Evolutionary conservation across 108 stramenopile genomes (phyloP).

Genomic region (Bacterosira constricta): DNA sequence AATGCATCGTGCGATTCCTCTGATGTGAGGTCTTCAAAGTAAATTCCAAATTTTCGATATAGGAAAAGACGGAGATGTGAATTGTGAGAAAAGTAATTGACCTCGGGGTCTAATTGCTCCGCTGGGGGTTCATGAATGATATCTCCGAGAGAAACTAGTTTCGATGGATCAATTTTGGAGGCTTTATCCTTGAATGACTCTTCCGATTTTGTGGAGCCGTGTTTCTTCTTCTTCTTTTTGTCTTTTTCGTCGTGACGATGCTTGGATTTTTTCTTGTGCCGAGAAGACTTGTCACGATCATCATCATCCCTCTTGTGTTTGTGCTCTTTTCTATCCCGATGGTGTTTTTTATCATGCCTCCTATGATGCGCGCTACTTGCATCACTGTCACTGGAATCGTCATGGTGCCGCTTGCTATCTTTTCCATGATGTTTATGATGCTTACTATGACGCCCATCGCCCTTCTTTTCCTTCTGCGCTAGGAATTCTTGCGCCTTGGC

Average conservation of each 20-base stretch:
- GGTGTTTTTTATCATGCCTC: background rate
- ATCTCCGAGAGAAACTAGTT: constrained; percentile 35
- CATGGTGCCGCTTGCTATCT: background rate
- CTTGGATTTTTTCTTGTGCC: constrained; percentile 23
- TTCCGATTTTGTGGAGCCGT: constrained; percentile 13
- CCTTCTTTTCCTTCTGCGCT: constrained; percentile 21
- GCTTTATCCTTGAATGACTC: constrained; percentile 26
- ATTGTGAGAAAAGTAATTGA: constrained; percentile 79
- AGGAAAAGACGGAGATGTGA: constrained; percentile 78
- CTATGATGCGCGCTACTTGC: background rate
- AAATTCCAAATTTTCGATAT: constrained; percentile 64
- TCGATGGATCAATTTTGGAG: constrained; percentile 43
- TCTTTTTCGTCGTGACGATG: constrained; percentile 18
- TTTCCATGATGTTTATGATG: background rate
- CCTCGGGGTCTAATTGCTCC: constrained; percentile 58
- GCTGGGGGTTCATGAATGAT: constrained; percentile 19
- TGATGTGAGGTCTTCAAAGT: constrained; percentile 75
- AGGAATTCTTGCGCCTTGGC: constrained; percentile 44
- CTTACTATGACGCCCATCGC: constrained; percentile 5
- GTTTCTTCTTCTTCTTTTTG: constrained; percentile 9
- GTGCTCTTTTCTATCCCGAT: background rate
- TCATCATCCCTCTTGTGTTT: constrained; percentile 11
- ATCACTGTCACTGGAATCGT: constrained; percentile 1
- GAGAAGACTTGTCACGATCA: background rate
- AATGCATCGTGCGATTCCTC: constrained; percentile 68